A percentile compares a stretch with the other conserved stretches of the same genome.
phyloP scores from a whole-genome alignment of 139 green algal genomes.

The Tetradesmus lagerheimii region DNA sequence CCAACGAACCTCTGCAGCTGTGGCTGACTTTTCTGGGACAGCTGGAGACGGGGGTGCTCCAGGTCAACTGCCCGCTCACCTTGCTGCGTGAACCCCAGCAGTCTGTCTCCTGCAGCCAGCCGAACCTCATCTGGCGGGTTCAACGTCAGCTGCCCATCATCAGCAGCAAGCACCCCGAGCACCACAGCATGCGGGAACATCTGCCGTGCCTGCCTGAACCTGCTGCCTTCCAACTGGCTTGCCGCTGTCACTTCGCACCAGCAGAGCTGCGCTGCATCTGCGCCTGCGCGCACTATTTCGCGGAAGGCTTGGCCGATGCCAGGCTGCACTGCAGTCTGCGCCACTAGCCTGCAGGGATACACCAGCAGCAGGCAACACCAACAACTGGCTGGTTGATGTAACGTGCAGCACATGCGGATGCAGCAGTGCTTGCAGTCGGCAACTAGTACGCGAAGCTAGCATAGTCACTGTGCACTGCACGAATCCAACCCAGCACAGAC shows the following conservation, averaged over 20 bases:
- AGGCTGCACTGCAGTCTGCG: slow-evolving; percentile 40
- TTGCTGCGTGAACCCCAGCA: slow-evolving; percentile 33
- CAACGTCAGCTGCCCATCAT: not conserved
- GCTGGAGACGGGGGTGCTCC: too few relatives aligned
- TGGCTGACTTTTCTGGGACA: too few relatives aligned
- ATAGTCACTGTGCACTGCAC: too few relatives aligned
- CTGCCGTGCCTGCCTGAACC: not conserved
- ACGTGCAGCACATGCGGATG: too few relatives aligned
- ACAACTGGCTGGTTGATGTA: too few relatives aligned
- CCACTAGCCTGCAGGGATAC: slow-evolving; percentile 37
- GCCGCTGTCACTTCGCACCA: not conserved
- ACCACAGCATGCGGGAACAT: slow-evolving; percentile 30
- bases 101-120: slow-evolving; percentile 18
- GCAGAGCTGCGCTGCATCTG: slow-evolving; percentile 2
- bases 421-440: too few relatives aligned
- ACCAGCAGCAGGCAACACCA: too few relatives aligned
- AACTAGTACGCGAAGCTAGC: too few relatives aligned
- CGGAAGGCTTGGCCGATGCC: slow-evolving; percentile 30
- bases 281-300: slow-evolving; percentile 28
- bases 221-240: not conserved
- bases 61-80: not conserved
- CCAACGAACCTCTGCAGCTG: too few relatives aligned
- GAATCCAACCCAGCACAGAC: too few relatives aligned
- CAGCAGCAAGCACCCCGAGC: slow-evolving; percentile 25
- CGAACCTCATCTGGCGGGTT: slow-evolving; percentile 10